A percentile compares a stretch with the other conserved stretches of the same genome.
phyloP scores from a whole-genome alignment of 441 rosid species.

The Gossypium trilobum region DNA sequence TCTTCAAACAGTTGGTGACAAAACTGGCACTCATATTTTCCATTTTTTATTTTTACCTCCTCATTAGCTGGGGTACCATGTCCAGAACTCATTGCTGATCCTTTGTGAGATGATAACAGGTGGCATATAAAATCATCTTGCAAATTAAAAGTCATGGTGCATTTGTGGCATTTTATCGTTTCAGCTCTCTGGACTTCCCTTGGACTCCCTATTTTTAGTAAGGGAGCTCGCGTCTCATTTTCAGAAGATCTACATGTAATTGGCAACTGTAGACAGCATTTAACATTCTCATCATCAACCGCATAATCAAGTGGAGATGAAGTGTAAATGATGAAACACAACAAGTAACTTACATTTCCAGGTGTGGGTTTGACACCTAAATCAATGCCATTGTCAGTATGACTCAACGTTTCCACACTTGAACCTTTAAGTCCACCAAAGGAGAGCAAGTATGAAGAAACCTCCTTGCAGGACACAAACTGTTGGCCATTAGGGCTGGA shows the following conservation, averaged over 20 bases:
- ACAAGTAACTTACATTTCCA: slow-evolving; percentile 23
- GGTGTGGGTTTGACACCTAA: slow-evolving; percentile 14
- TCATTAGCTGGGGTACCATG: slow-evolving; percentile 2
- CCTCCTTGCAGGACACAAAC: slow-evolving; percentile 50
- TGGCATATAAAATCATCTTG: slow-evolving; percentile 27
- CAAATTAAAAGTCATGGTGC: slow-evolving; percentile 23
- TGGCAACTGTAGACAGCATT: slow-evolving; percentile 23
- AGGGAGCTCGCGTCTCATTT: slow-evolving; percentile 17
- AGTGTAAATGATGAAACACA: neutral
- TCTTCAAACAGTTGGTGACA: slow-evolving; percentile 28
- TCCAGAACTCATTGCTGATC: slow-evolving; percentile 13
- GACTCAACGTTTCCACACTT: slow-evolving; percentile 18
- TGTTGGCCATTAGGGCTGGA: slow-evolving; percentile 48
- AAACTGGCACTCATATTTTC: slow-evolving; percentile 30
- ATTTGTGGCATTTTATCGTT: slow-evolving; percentile 26
- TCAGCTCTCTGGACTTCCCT: slow-evolving; percentile 14
- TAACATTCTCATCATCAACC: slow-evolving; percentile 22
- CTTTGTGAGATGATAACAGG: slow-evolving; percentile 27
- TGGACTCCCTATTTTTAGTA: slow-evolving; percentile 12
- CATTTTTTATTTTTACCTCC: slow-evolving; percentile 21
- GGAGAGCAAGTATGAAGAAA: slow-evolving; percentile 32
- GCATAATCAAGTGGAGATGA: slow-evolving; percentile 5
- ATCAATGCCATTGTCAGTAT: slow-evolving; percentile 13
- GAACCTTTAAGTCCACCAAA: slow-evolving; percentile 22
- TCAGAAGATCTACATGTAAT: slow-evolving; percentile 21